These are phyloP conservation scores for Lentinus brumalis DNA, from an alignment of 768 basidiomycete genomes.

Conservation along the genomic window DNA sequence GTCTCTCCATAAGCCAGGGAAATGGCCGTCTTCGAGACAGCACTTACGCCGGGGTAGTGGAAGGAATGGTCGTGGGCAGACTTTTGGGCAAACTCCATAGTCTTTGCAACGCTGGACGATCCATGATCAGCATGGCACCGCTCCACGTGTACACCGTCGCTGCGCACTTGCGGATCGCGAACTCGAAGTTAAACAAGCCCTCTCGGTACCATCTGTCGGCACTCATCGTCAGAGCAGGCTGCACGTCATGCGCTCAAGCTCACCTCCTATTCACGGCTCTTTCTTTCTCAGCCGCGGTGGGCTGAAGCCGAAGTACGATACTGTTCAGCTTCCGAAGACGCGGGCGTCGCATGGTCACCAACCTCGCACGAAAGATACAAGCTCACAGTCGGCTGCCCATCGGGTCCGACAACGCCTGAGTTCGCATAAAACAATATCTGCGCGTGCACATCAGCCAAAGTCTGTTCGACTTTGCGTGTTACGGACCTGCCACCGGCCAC, in stretches of 20 bases:
- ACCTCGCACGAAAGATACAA: conserved; percentile 85
- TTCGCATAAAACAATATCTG: conserved; percentile 86
- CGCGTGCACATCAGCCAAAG: conserved; percentile 5
- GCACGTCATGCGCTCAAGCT: conserved; percentile 7
- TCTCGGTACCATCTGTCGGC: conserved; percentile 74
- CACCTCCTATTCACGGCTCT: conserved; percentile 61
- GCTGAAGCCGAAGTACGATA: conserved; percentile 43
- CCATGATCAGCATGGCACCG: no score
- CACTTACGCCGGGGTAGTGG: conserved; percentile 40
- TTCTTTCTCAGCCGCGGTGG: conserved; percentile 76
- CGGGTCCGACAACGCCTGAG: conserved; percentile 62
- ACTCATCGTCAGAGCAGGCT: background rate
- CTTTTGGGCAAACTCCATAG: conserved; percentile 59
- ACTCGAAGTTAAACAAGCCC: conserved; percentile 83
- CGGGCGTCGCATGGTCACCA: conserved; percentile 22
- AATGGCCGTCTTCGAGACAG: background rate
- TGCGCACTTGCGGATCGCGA: conserved; percentile 72
- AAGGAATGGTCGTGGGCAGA: conserved; percentile 85
- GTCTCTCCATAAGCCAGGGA: background rate
- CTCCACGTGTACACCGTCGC: background rate
- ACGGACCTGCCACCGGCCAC: conserved; percentile 71
- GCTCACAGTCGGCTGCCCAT: conserved; percentile 62
- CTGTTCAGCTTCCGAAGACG: background rate
- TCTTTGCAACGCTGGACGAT: conserved; percentile 44
- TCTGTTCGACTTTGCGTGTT: conserved; percentile 14